A percentile compares a stretch with the other conserved stretches of the same genome.
Evolutionary conservation across 352 stramenopile genomes (phyloP).

Genomic region (Phytopythium helicoides): DNA sequence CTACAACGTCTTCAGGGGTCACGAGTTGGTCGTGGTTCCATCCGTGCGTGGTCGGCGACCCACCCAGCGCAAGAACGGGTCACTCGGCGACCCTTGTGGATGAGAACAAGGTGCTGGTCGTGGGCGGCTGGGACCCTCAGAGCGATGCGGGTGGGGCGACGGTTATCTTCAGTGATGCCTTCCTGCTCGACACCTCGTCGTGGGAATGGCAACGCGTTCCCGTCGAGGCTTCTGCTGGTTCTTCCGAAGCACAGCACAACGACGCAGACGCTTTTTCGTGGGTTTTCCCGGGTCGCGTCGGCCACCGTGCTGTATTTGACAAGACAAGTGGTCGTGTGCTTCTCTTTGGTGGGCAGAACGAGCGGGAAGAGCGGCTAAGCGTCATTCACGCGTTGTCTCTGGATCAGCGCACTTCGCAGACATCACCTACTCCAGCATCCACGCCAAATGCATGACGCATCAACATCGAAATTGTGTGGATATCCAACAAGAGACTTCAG

Average conservation of each 20-base stretch:
- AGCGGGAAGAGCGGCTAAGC: conserved; percentile 71
- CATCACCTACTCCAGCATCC: not conserved
- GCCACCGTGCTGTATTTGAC: conserved; percentile 78
- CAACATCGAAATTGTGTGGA: no score
- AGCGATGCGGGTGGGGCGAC: conserved; percentile 36
- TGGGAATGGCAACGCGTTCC: conserved; percentile 88
- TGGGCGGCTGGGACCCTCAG: conserved; percentile 94
- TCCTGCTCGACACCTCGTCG: conserved; percentile 87
- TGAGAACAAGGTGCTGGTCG: conserved; percentile 87
- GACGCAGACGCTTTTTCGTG: conserved; percentile 1
- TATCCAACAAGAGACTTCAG: no score
- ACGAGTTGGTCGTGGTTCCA: conserved; percentile 86
- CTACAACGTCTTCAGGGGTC: not conserved
- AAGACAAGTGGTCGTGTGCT: conserved; percentile 63
- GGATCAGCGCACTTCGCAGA: not conserved
- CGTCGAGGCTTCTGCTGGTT: conserved; percentile 21
- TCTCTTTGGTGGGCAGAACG: conserved; percentile 87
- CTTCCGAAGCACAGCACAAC: not conserved
- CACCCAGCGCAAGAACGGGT: conserved; percentile 82
- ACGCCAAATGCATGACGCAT: no score
- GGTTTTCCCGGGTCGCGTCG: conserved; percentile 61
- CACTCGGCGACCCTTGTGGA: conserved; percentile 88
- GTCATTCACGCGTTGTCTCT: conserved; percentile 74
- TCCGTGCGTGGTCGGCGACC: conserved; percentile 65
- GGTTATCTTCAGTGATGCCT: conserved; percentile 87